These are phyloP conservation scores for Vigna angularis DNA, from an alignment of 306 rosid species.

Conservation along the genomic window DNA sequence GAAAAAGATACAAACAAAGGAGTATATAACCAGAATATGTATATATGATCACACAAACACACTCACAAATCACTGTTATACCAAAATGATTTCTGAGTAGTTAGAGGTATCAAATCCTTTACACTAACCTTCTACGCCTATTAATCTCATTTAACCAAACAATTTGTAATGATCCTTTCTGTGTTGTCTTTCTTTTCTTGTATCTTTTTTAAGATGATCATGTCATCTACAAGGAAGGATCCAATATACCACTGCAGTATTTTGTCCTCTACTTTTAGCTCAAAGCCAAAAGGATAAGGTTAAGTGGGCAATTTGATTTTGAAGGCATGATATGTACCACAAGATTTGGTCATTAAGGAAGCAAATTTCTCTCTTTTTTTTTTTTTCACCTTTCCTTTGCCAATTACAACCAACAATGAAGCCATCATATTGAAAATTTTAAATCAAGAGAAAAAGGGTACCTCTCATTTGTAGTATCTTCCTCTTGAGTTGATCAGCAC, in stretches of 20 bases:
- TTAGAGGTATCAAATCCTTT: not conserved
- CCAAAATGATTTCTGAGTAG: not conserved
- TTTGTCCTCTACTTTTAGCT: not conserved
- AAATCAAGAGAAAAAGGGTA: conserved; percentile 43
- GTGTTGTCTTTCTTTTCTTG: not conserved
- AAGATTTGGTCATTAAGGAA: conserved; percentile 39
- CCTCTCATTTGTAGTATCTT: conserved; percentile 97
- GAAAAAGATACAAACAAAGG: too few species aligned
- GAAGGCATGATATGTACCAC: conserved; percentile 6
- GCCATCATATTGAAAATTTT: conserved; percentile 10
- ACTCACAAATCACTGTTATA: too few species aligned
- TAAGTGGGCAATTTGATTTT: not conserved
- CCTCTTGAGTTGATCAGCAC: conserved; percentile 89
- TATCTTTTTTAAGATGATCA: not conserved
- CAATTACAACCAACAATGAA: conserved; percentile 34
- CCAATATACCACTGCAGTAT: not conserved
- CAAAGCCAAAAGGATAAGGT: not conserved
- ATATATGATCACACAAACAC: too few species aligned
- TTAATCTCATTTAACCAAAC: not conserved
- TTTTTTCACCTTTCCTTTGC: conserved; percentile 19
- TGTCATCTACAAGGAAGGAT: conserved; percentile 5
- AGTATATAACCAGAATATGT: not conserved
- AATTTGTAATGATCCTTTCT: too few species aligned
- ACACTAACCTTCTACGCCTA: too few species aligned
- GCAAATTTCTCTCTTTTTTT: conserved; percentile 21